Percentiles rank a stretch among this genome's conserved stretches.
phyloP scores from a whole-genome alignment of 495 filamentous ascomycete species.

The Oidiodendron maius region DNA sequence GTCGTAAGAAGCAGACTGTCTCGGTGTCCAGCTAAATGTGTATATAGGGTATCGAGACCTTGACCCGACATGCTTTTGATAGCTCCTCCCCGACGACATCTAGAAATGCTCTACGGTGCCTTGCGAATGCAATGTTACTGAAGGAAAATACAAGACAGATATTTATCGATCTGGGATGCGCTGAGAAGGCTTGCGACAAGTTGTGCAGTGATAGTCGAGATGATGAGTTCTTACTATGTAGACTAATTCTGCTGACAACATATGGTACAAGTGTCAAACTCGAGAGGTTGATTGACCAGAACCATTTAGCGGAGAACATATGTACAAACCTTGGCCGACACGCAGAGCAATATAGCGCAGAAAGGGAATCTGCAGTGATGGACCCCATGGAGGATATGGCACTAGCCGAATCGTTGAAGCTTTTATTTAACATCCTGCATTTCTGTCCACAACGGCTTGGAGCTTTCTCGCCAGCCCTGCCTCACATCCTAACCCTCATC shows the following conservation, averaged over 20 bases:
- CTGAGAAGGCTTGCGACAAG: slow-evolving; percentile 59
- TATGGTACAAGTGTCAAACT: slow-evolving; percentile 73
- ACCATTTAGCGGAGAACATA: slow-evolving; percentile 66
- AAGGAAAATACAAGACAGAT: slow-evolving; percentile 64
- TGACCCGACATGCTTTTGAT: slow-evolving; percentile 68
- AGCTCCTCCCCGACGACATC: slow-evolving; percentile 52
- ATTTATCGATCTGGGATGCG: slow-evolving; percentile 75
- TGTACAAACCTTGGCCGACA: slow-evolving; percentile 63
- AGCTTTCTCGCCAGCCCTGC: slow-evolving; percentile 61
- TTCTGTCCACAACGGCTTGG: slow-evolving; percentile 53
- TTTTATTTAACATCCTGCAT: slow-evolving; percentile 83
- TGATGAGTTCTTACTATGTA: slow-evolving; percentile 80
- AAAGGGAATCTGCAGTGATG: slow-evolving; percentile 26
- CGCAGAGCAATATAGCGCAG: slow-evolving; percentile 43
- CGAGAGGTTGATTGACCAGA: slow-evolving; percentile 58
- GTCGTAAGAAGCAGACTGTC: no score
- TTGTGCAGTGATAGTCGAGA: slow-evolving; percentile 74
- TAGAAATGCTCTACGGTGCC: slow-evolving; percentile 72
- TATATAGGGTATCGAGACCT: slow-evolving; percentile 65
- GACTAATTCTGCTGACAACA: slow-evolving; percentile 81
- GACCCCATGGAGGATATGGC: slow-evolving; percentile 73
- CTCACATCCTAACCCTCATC: slow-evolving; percentile 69
- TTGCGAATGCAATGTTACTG: slow-evolving; percentile 83
- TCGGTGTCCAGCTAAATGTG: no score
- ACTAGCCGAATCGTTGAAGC: slow-evolving; percentile 75